These are phyloP conservation scores for Tetrahymena borealis DNA, from an alignment of 73 alveolate genomes.

Conservation along the genomic window DNA sequence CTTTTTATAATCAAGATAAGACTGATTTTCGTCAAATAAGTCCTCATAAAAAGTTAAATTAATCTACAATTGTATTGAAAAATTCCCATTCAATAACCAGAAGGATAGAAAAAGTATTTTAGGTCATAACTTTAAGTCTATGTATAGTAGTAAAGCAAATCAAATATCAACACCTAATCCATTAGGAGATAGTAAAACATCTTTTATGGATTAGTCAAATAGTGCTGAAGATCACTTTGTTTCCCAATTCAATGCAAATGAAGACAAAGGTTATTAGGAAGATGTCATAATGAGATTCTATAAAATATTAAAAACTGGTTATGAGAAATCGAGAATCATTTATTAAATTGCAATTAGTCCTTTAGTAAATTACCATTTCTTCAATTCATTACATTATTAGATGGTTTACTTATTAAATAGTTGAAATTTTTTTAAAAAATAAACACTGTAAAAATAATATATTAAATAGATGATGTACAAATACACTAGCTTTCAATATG, in stretches of 20 bases:
- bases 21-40: too few relatives aligned
- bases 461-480: background rate
- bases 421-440: background rate
- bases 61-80: too few relatives aligned
- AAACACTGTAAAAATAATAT: background rate
- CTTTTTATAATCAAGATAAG: too few relatives aligned
- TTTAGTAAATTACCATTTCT: background rate
- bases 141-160: too few relatives aligned
- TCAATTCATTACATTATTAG: background rate
- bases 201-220: background rate
- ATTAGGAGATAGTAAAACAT: background rate
- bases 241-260: background rate
- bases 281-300: background rate
- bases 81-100: too few relatives aligned
- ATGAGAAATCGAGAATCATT: background rate
- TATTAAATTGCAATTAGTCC: background rate
- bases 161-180: background rate
- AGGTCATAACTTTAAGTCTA: too few relatives aligned
- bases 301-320: background rate
- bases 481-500: background rate
- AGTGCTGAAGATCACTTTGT: background rate
- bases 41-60: too few relatives aligned
- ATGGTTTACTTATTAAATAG: background rate
- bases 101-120: too few relatives aligned
- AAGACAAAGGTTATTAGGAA: background rate